Percentiles rank a stretch among this genome's conserved stretches.
Evolutionary conservation across 2,329 filamentous ascomycete genomes (phyloP).

Genomic region (Periglandula ipomoeae): DNA sequence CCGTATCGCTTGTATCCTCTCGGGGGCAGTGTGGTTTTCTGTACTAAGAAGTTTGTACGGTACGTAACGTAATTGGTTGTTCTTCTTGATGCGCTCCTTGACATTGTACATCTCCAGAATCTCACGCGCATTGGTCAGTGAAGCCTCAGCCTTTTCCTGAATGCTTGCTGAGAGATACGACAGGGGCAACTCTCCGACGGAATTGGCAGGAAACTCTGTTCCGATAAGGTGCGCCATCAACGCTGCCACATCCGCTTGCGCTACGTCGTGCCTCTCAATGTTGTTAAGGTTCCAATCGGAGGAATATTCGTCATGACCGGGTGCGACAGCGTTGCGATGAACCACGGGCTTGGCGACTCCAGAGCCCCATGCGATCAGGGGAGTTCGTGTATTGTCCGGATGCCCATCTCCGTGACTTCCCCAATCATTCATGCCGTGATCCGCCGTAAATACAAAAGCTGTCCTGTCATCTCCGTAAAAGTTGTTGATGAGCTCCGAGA

Average conservation of each 20-base stretch:
- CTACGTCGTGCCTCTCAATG: slow-evolving; percentile 80
- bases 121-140: slow-evolving; percentile 72
- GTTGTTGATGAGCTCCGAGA: slow-evolving; percentile 68
- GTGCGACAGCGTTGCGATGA: slow-evolving; percentile 45
- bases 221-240: slow-evolving; percentile 91
- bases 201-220: slow-evolving; percentile 87
- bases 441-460: slow-evolving; percentile 92
- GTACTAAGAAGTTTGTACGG: slow-evolving; percentile 65
- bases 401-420: slow-evolving; percentile 98
- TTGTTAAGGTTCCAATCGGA: slow-evolving; percentile 78
- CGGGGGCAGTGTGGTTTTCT: slow-evolving; percentile 51
- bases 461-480: slow-evolving; percentile 84
- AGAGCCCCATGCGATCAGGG: slow-evolving; percentile 86
- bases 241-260: slow-evolving; percentile 87
- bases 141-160: slow-evolving; percentile 73
- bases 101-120: slow-evolving; percentile 95
- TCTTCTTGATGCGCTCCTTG: slow-evolving; percentile 79
- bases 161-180: slow-evolving; percentile 66
- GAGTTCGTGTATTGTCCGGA: slow-evolving; percentile 92
- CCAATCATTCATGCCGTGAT: slow-evolving; percentile 99
- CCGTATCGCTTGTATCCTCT: slow-evolving; percentile 59
- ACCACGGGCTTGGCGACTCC: slow-evolving; percentile 70
- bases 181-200: slow-evolving; percentile 84
- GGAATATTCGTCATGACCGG: slow-evolving; percentile 87
- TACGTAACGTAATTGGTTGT: slow-evolving; percentile 65